A percentile compares a stretch with the other conserved stretches of the same genome.
Conservation (phyloP, 1,139 yeast genomes). For the Geotrichum fermentans region DNA sequence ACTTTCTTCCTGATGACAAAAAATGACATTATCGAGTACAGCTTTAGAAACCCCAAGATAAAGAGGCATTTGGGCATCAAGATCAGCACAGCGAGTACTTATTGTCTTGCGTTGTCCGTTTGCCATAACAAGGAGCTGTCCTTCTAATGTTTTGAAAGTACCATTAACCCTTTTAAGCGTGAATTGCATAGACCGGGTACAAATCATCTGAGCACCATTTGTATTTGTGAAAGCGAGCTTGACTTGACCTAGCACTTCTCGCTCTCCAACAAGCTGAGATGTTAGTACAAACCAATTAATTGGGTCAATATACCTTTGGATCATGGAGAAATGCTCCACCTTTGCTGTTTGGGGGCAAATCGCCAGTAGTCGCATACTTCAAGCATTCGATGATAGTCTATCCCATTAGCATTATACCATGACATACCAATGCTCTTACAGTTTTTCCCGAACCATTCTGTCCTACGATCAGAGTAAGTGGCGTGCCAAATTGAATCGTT, state of each 20-base stretch:
- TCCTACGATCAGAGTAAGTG: constrained; percentile 90
- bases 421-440: constrained; percentile 27
- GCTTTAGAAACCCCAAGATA: constrained; percentile 86
- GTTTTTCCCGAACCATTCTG: constrained; percentile 99
- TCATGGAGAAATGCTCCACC: constrained; percentile 97
- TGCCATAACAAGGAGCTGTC: constrained; percentile 67
- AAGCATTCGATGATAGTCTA: constrained; percentile 86
- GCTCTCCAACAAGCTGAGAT: constrained; percentile 46
- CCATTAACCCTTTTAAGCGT: constrained; percentile 55
- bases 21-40: constrained; percentile 83
- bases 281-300: not conserved
- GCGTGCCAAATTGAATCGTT: constrained; percentile 83
- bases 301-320: constrained; percentile 49
- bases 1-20: constrained; percentile 97
- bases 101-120: constrained; percentile 67
- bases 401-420: not conserved
- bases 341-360: constrained; percentile 89
- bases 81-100: constrained; percentile 78
- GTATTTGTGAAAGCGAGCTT: constrained; percentile 78
- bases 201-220: constrained; percentile 72
- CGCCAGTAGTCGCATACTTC: constrained; percentile 92
- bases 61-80: constrained; percentile 75
- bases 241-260: constrained; percentile 82
- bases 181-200: constrained; percentile 79
- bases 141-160: constrained; percentile 87